Evolutionary conservation across 495 filamentous ascomycete species (phyloP).

Genomic region (Trichoderma virens): DNA sequence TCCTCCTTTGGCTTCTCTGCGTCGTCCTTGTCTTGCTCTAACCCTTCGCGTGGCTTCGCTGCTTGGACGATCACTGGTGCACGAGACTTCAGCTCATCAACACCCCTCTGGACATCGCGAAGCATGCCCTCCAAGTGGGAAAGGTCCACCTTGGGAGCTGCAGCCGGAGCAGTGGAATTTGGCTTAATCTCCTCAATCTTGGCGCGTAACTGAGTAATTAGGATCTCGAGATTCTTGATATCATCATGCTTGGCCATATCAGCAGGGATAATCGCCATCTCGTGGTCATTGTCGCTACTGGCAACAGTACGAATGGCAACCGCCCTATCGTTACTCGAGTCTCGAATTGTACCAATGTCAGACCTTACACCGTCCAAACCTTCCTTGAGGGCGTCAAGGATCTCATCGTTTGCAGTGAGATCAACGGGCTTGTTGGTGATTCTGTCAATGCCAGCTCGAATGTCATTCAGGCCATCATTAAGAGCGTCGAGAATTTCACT

Average conservation of each 20-base stretch:
- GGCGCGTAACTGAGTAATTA: constrained; percentile 72
- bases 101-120: constrained; percentile 46
- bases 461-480: constrained; percentile 68
- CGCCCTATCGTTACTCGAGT: constrained; percentile 43
- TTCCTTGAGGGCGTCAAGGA: constrained; percentile 74
- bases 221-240: constrained; percentile 71
- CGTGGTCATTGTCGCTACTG: constrained; percentile 22
- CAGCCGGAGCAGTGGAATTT: constrained; percentile 21
- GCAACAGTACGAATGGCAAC: constrained; percentile 44
- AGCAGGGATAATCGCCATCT: constrained; percentile 26
- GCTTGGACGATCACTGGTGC: constrained; percentile 17
- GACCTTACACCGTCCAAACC: constrained; percentile 63
- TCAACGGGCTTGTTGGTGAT: constrained; percentile 70
- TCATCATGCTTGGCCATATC: constrained; percentile 54
- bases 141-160: constrained; percentile 37
- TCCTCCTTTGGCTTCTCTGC: constrained; percentile 2
- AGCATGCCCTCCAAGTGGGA: constrained; percentile 33
- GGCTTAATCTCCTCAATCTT: constrained; percentile 77
- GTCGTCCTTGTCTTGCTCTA: not conserved
- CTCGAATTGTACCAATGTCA: constrained; percentile 71
- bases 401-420: constrained; percentile 74
- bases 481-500: constrained; percentile 74
- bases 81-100: constrained; percentile 48
- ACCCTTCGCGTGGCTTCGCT: constrained; percentile 7
- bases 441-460: constrained; percentile 68